Evolutionary conservation across 2,329 filamentous ascomycete genomes (phyloP), one percentile per base, ranked within the genome.

Genomic region (Colletotrichum theobromicola): DNA sequence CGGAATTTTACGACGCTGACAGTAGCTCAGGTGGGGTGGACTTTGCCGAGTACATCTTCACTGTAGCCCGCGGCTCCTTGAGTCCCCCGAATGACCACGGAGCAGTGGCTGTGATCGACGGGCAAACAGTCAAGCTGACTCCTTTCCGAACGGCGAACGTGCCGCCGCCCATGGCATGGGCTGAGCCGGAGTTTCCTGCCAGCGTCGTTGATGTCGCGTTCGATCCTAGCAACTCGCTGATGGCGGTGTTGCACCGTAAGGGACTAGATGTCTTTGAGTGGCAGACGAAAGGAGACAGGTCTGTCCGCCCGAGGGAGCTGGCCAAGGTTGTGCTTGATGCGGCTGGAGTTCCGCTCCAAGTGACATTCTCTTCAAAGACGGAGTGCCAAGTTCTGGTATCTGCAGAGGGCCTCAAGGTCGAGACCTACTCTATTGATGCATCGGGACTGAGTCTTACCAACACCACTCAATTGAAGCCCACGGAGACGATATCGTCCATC

Each of bases 91-190:
- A 94, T 76, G 96, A 98, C 83, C 89, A 92, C 80, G 96, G 96
- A 32, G 88, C 93, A 18, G 92, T 97, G 53, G 94, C 93, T 12
- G 95, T 98, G 7, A 92, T 98, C 55, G 97, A 98, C 82, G 97
- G 97, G 18, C 90, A 85, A 62, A 90, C 81, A 4, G 84, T 98
- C 73, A 98, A 97, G 81, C 83, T 98, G 60, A 98, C 97, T 0
- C 95, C 97, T 1, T 89, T 99, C 77, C 90, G 94, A 76, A 89
- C 93, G 64, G 94, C 95, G 15, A 98, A 97, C 79, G 89, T 98
- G 4, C 97, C 97, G 28, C 97, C 97, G 32, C 97, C 97, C 1
- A 98, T 98, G 95, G 92, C 95, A 18, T 88, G 96, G 76, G 94
- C 94, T 77, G 94, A 97, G 72, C 79, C 98, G 21, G 79, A 86